Evolutionary conservation across 116 monocot species (phyloP).

Genomic region (Phalaenopsis hybrid): DNA sequence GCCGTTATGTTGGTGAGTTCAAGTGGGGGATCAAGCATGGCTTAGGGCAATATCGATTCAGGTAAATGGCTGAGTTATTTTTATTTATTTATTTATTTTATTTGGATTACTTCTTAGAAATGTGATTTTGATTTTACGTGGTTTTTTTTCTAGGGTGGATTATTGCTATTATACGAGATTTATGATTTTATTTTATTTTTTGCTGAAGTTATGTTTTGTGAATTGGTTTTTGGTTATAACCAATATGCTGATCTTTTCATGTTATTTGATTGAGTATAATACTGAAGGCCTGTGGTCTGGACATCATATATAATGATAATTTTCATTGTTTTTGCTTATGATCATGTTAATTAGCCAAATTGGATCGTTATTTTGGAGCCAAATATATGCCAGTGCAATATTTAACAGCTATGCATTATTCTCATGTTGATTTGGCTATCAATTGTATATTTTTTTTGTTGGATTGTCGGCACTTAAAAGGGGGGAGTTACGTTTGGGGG

Average conservation of each 20-base stretch:
- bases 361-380: not conserved
- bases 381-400: not conserved
- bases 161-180: not conserved
- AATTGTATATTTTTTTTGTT: not conserved
- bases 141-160: no score
- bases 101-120: not conserved
- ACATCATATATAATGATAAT: not conserved
- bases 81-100: not conserved
- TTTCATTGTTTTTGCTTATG: not conserved
- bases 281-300: not conserved
- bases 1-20: constrained; percentile 83
- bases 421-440: not conserved
- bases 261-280: not conserved
- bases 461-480: no score
- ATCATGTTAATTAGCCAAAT: not conserved
- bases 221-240: not conserved
- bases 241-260: not conserved
- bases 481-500: no score
- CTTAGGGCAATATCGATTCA: constrained; percentile 88
- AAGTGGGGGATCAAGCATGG: constrained; percentile 96
- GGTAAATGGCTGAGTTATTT: constrained; percentile 16
- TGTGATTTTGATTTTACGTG: not conserved
- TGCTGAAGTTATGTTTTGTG: not conserved
- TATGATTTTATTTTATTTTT: not conserved
- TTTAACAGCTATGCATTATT: not conserved